Base-by-base conservation (phyloP, 1,284 basidiomycete genomes). In the Paramarasmius palmivorus region DNA sequence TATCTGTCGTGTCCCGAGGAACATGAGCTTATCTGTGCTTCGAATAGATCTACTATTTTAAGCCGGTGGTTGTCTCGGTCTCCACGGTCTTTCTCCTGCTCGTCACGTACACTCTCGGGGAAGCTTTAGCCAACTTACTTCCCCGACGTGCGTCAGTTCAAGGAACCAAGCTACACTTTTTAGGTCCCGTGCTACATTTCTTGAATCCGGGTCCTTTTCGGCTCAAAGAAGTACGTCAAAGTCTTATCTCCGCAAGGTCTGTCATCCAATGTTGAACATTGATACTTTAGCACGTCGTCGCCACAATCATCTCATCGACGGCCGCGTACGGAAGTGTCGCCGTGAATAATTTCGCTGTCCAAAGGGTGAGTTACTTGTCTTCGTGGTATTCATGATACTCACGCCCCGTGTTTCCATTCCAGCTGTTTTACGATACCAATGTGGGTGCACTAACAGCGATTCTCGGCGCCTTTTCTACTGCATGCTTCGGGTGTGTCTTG, bases 391-490 rank as follows among this genome's bases (percentile, higher is more conserved):
- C 37, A 37, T 4, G 40, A 32, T 38, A 26, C 41, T 38, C 46
- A 10, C 22, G 23, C 22, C 23, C 17, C 15, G 26, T 47, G 36
- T n/a, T 37, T 35, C n/a, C 37, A 1, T 26, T 44, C 1, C 50
- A 84, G 82, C 71, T 85, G 3, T 87, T 81, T 63, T 87, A 85
- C 63, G 70, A 80, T 55, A 80, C 79, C 5, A 68, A 81, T 36
- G 78, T 84, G 4, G 69, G 73, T 45, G 78, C 80, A 0, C 71
- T 76, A 0, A 86, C 83, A 0, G 84, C 83, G 2, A 70, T 88
- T 19, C 74, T 88, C 6, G 79, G 81, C 0, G 85, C 82, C 0
- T 82, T 88, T 65, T 86, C 84, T 0, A 85, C 85, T 1, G 79
- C 81, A 1, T 78, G 81, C 57, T 85, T 87, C 61, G 86, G 86